Conservation (phyloP, 192 early-diverging fungal genomes). For the Backusella morwellensis region DNA sequence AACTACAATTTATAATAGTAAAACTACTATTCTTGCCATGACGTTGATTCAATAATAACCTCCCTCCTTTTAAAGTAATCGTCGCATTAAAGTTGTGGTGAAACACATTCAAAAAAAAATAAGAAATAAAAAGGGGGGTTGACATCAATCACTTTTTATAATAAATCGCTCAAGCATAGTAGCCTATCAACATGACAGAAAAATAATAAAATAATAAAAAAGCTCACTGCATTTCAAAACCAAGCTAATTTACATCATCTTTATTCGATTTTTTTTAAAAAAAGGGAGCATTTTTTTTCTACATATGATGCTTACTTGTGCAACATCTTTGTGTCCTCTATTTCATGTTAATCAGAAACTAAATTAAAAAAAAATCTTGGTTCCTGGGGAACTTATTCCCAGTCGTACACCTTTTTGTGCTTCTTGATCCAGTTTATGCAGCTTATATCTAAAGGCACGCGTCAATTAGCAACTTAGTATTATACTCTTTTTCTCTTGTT, state of each 20-base stretch:
- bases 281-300: background rate
- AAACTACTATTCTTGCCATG: background rate
- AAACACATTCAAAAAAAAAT: background rate
- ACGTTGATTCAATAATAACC: background rate
- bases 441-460: background rate
- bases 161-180: background rate
- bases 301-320: background rate
- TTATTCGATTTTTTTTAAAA: background rate
- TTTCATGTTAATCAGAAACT: background rate
- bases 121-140: background rate
- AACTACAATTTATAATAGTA: too few relatives aligned
- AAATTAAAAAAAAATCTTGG: slow-evolving; percentile 1
- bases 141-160: background rate
- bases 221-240: background rate
- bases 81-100: background rate
- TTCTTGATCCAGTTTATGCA: background rate
- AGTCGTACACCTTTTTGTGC: background rate
- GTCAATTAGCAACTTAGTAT: background rate
- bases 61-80: background rate
- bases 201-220: background rate
- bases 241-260: background rate
- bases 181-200: background rate
- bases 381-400: background rate
- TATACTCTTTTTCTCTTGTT: background rate
- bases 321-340: background rate